phyloP scores from a whole-genome alignment of 225 moss, liverwort and hornwort species.

The Physcomitrellopsis africana region DNA sequence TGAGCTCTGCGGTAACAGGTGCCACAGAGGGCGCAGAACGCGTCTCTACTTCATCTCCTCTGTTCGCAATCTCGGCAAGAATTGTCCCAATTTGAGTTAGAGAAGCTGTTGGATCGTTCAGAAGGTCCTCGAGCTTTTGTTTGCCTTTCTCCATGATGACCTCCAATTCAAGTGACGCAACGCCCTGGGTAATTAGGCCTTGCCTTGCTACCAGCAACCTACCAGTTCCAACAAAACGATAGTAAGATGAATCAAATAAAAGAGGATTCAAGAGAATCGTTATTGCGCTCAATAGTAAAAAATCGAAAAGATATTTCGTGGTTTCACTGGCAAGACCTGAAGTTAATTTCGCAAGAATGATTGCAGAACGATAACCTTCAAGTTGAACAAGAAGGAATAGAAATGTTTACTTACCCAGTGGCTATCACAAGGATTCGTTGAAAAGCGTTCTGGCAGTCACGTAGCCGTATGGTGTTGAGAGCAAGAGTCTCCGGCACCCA shows the following conservation, averaged over 20 bases:
- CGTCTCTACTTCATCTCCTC: slow-evolving; percentile 39
- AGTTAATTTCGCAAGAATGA: neutral
- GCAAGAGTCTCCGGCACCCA: slow-evolving; percentile 87
- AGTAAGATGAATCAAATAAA: no score
- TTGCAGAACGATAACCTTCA: neutral
- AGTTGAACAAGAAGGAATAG: neutral
- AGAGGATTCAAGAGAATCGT: neutral
- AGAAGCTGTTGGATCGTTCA: slow-evolving; percentile 68
- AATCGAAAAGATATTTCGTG: neutral
- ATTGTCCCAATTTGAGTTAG: slow-evolving; percentile 76
- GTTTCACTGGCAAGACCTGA: neutral
- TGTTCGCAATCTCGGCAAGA: slow-evolving; percentile 79
- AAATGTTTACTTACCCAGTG: slow-evolving; percentile 63
- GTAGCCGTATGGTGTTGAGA: slow-evolving; percentile 68
- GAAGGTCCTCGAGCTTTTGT: slow-evolving; percentile 72
- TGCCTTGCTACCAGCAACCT: slow-evolving; percentile 93
- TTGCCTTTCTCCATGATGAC: slow-evolving; percentile 68
- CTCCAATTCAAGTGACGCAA: slow-evolving; percentile 60
- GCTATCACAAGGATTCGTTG: slow-evolving; percentile 91
- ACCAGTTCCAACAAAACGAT: slow-evolving; percentile 15
- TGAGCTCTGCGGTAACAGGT: slow-evolving; percentile 66
- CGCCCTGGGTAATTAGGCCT: slow-evolving; percentile 78
- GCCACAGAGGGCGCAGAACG: slow-evolving; percentile 33
- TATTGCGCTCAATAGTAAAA: neutral
- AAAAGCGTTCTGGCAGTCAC: slow-evolving; percentile 83